Evolutionary conservation across 768 basidiomycete genomes (phyloP).

Genomic region (Trametes cingulata): DNA sequence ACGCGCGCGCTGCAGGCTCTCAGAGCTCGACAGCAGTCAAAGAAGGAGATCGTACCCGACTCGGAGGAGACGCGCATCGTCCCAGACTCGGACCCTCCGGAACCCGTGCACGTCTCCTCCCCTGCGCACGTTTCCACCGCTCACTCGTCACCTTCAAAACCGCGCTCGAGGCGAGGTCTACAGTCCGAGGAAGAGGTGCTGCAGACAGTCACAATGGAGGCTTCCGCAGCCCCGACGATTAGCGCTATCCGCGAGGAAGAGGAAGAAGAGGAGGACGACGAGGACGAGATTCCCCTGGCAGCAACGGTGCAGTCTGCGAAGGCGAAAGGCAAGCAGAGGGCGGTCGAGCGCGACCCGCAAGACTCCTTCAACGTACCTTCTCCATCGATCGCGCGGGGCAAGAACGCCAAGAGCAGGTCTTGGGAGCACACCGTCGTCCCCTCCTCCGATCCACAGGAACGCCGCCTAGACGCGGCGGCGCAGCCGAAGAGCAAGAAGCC

Average conservation of each 20-base stretch:
- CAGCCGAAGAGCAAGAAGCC: slow-evolving; percentile 7
- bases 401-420: slow-evolving; percentile 5
- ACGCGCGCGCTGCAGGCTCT: slow-evolving; percentile 1
- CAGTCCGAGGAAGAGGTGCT: slow-evolving; percentile 16
- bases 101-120: background rate
- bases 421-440: slow-evolving; percentile 41
- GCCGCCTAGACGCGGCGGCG: slow-evolving; percentile 28
- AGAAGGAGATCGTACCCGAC: background rate
- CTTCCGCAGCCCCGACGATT: background rate
- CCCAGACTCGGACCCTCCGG: slow-evolving; percentile 13
- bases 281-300: slow-evolving; percentile 50
- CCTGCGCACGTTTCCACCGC: background rate
- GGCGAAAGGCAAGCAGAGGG: slow-evolving; percentile 24
- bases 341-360: background rate
- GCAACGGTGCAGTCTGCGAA: slow-evolving; percentile 28
- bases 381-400: background rate
- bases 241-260: background rate
- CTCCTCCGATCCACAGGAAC: slow-evolving; percentile 62
- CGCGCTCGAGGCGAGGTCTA: background rate
- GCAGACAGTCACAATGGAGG: background rate
- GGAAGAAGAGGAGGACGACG: slow-evolving; percentile 27
- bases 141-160: background rate
- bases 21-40: background rate
- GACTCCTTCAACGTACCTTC: background rate
- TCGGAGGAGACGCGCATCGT: slow-evolving; percentile 7